Conservation (phyloP, 75 land plant genomes). For the Selaginella moellendorffii region DNA sequence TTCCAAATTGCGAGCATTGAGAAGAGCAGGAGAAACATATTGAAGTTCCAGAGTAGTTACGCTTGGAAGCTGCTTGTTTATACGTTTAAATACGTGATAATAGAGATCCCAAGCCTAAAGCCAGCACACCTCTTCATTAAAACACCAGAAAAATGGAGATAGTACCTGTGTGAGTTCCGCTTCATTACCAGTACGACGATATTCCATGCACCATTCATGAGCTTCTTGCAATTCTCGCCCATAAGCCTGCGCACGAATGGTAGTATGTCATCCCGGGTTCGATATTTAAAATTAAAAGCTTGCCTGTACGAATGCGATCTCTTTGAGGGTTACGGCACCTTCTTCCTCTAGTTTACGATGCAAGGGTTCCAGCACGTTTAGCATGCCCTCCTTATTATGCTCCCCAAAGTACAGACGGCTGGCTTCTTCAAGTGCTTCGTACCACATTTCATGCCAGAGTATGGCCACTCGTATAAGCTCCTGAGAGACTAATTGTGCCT, state of each 20-base stretch:
- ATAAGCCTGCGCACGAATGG: too few relatives aligned
- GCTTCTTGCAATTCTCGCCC: slow-evolving; percentile 81
- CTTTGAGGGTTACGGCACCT: slow-evolving; percentile 70
- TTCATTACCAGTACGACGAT: slow-evolving; percentile 71
- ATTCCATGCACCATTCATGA: slow-evolving; percentile 88
- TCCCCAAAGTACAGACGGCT: slow-evolving; percentile 97
- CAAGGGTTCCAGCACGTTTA: slow-evolving; percentile 72
- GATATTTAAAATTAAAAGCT: too few relatives aligned
- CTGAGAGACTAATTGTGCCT: slow-evolving; percentile 97
- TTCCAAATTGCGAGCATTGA: slow-evolving; percentile 64
- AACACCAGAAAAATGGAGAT: not conserved
- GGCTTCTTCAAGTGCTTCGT: slow-evolving; percentile 96
- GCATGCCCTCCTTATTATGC: slow-evolving; percentile 93
- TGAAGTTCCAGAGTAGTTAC: slow-evolving; percentile 88
- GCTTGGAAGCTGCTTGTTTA: slow-evolving; percentile 85
- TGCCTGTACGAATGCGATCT: slow-evolving; percentile 77
- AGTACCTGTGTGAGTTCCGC: slow-evolving; percentile 94
- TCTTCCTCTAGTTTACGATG: slow-evolving; percentile 69
- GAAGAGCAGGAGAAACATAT: slow-evolving; percentile 84
- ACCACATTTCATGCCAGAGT: slow-evolving; percentile 99
- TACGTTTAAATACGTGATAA: slow-evolving; percentile 94
- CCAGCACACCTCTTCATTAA: not conserved
- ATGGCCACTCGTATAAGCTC: slow-evolving; percentile 95
- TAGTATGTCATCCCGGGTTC: too few relatives aligned
- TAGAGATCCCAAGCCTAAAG: slow-evolving; percentile 97